These are phyloP conservation scores for Trichoderma orchidacearum DNA, from an alignment of 495 filamentous ascomycete genomes.

Conservation along the genomic window DNA sequence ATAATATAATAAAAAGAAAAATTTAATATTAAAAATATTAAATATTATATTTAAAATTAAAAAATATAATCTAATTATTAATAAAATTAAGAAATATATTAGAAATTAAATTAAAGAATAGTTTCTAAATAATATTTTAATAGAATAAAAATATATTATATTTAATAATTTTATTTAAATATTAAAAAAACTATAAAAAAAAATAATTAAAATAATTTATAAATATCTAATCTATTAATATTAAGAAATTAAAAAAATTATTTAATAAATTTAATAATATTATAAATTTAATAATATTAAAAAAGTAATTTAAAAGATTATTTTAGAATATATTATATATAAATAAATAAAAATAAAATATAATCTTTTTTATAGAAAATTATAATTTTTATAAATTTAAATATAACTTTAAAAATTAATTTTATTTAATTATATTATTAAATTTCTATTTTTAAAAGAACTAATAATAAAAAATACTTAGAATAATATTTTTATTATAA, in stretches of 20 bases:
- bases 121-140: not conserved
- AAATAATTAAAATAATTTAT: not conserved
- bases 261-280: slow-evolving; percentile 1
- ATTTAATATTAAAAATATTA: slow-evolving; percentile 1
- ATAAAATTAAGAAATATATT: not conserved
- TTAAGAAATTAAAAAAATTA: slow-evolving; percentile 1
- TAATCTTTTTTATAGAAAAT: too few species aligned
- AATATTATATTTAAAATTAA: slow-evolving; percentile 1
- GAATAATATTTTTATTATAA: too few species aligned
- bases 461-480: too few species aligned
- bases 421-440: too few species aligned
- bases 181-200: slow-evolving; percentile 1
- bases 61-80: slow-evolving; percentile 2
- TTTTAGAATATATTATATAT: not conserved
- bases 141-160: too few species aligned
- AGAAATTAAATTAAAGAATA: not conserved
- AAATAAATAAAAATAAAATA: not conserved
- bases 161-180: not conserved
- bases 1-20: slow-evolving; percentile 1
- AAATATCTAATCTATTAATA: not conserved
- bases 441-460: too few species aligned
- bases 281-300: not conserved
- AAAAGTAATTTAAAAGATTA: not conserved
- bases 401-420: too few species aligned
- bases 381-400: too few species aligned